These are phyloP conservation scores for Saccharum officinarum DNA, from an alignment of 176 grass and related monocot genomes.

Conservation along the genomic window DNA sequence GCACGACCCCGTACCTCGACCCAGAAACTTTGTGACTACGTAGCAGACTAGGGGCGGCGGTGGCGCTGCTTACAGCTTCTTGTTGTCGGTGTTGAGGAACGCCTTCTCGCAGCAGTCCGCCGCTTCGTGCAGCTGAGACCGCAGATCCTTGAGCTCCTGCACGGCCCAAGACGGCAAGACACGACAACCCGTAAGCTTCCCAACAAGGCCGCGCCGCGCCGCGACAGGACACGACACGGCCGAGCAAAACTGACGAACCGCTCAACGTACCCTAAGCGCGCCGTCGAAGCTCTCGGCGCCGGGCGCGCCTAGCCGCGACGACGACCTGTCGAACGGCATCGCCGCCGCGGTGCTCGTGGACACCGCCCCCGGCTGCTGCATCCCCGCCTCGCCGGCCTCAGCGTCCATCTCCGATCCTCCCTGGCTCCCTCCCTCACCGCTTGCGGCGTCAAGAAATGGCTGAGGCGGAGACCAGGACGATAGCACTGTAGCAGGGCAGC, in stretches of 20 bases:
- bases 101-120: slow-evolving; percentile 80
- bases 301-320: slow-evolving; percentile 19
- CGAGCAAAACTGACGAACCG: not conserved
- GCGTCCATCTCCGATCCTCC: slow-evolving; percentile 2
- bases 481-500: not conserved
- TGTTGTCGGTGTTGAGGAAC: slow-evolving; percentile 60
- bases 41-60: not conserved
- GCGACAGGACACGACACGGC: not conserved
- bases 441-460: not conserved
- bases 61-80: slow-evolving; percentile 53
- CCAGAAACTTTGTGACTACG: too few species aligned
- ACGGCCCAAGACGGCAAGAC: not conserved
- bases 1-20: too few species aligned
- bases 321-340: slow-evolving; percentile 33
- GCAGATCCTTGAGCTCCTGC: slow-evolving; percentile 90
- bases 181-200: not conserved
- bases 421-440: not conserved
- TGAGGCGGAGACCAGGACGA: not conserved
- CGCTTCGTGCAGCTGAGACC: slow-evolving; percentile 71
- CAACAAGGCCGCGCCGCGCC: not conserved
- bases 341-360: slow-evolving; percentile 4
- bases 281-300: slow-evolving; percentile 41
- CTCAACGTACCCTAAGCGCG: slow-evolving; percentile 43
- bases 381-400: not conserved
- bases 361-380: not conserved